phyloP scores from a whole-genome alignment of 2,329 filamentous ascomycete genomes.

The Colletotrichum trifolii region DNA sequence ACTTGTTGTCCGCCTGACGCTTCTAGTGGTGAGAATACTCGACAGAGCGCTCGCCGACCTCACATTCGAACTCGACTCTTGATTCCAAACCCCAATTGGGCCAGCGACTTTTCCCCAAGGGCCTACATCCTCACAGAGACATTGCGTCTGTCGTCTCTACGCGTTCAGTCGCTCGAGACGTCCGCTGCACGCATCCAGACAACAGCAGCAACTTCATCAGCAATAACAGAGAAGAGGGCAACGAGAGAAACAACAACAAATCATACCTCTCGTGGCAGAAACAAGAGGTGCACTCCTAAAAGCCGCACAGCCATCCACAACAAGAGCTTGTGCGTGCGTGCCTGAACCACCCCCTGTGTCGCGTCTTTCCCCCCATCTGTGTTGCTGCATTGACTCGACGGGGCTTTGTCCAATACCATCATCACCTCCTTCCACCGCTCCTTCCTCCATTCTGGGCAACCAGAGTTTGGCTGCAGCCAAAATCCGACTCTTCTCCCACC shows the following conservation, averaged over 20 bases:
- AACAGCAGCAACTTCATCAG: too few species aligned
- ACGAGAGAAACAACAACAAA: too few species aligned
- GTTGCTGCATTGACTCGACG: conserved; percentile 27
- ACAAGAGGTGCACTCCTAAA: conserved; percentile 14
- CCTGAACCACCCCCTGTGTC: conserved; percentile 26
- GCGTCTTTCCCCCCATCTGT: conserved; percentile 22
- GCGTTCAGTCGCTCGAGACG: not conserved
- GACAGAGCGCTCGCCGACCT: too few species aligned
- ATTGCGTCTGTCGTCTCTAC: conserved; percentile 1
- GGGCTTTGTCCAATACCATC: conserved; percentile 19
- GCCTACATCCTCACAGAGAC: too few species aligned
- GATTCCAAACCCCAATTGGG: conserved; percentile 17
- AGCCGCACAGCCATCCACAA: conserved; percentile 33
- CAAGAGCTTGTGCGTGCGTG: conserved; percentile 25
- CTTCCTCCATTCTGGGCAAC: too few species aligned
- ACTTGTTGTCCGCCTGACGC: conserved; percentile 8
- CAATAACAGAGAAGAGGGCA: too few species aligned
- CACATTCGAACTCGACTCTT: too few species aligned
- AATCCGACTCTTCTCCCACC: not conserved
- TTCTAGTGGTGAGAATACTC: too few species aligned
- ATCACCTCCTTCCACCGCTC: conserved; percentile 13
- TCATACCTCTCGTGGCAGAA: conserved; percentile 1
- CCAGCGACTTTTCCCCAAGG: too few species aligned
- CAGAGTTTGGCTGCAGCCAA: too few species aligned
- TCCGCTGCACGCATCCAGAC: too few species aligned